phyloP scores from a whole-genome alignment of 2,329 filamentous ascomycete species.

The Bipolaris oryzae region DNA sequence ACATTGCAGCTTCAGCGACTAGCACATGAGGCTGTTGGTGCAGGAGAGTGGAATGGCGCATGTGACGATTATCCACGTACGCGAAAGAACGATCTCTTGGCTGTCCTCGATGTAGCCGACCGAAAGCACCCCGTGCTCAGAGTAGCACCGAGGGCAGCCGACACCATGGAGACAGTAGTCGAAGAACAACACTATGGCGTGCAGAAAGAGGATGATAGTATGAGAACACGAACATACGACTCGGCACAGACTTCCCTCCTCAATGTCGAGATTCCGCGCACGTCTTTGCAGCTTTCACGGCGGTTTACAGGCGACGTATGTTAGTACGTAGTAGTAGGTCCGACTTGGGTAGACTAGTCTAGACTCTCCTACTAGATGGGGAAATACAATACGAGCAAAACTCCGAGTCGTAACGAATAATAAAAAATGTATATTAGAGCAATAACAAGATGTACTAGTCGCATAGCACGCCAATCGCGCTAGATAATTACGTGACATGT shows the following conservation, averaged over 20 bases:
- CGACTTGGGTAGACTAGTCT: neutral
- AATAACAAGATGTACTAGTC: neutral
- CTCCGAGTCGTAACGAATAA: neutral
- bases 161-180: neutral
- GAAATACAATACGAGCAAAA: neutral
- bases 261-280: conserved; percentile 1
- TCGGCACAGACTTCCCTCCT: neutral
- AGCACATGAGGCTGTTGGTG: conserved; percentile 26
- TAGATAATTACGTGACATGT: conserved; percentile 2
- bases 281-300: neutral
- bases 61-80: conserved; percentile 9
- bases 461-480: neutral
- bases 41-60: conserved; percentile 11
- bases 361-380: neutral
- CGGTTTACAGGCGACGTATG: neutral
- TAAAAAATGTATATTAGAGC: neutral
- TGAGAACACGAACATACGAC: neutral
- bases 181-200: neutral
- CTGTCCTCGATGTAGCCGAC: conserved; percentile 4
- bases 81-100: conserved; percentile 8
- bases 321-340: neutral
- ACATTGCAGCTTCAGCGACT: conserved; percentile 31
- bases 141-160: neutral
- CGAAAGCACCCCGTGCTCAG: conserved; percentile 3
- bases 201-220: too few relatives aligned